Percentiles rank a stretch among this genome's conserved stretches.
These are phyloP conservation scores for Plasmodium coatneyi DNA, from an alignment of 169 alveolate genomes.

Conservation along the genomic window DNA sequence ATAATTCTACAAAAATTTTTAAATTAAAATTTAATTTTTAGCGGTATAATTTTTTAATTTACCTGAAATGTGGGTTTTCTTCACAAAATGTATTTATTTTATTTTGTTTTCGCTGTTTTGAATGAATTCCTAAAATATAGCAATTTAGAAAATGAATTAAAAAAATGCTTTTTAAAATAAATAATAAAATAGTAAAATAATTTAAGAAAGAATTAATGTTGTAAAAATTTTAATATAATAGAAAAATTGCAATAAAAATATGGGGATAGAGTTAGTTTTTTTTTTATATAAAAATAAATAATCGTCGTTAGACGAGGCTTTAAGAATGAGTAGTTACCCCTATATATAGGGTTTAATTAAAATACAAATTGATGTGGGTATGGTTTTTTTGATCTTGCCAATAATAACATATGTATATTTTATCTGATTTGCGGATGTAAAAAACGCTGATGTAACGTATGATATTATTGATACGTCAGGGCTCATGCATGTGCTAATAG, in stretches of 20 bases:
- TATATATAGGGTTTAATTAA: too few species aligned
- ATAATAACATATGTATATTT: neutral
- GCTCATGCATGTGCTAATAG: neutral
- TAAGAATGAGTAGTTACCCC: neutral
- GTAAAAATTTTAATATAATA: neutral
- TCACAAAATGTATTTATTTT: neutral
- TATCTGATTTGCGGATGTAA: neutral
- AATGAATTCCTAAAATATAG: neutral
- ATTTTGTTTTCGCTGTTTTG: neutral
- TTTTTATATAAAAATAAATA: neutral
- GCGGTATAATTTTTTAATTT: neutral
- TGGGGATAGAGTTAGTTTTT: neutral
- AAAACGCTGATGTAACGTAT: neutral
- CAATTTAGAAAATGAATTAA: neutral
- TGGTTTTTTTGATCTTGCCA: neutral
- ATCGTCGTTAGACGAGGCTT: neutral
- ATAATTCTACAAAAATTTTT: neutral
- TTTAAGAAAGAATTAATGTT: neutral
- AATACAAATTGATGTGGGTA: neutral
- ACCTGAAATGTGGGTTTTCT: neutral
- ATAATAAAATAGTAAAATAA: neutral
- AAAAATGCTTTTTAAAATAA: neutral
- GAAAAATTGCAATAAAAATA: neutral
- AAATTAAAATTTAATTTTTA: neutral
- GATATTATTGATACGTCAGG: neutral